Conservation (phyloP, 306 rosid genomes). For the Benincasa hispida region DNA sequence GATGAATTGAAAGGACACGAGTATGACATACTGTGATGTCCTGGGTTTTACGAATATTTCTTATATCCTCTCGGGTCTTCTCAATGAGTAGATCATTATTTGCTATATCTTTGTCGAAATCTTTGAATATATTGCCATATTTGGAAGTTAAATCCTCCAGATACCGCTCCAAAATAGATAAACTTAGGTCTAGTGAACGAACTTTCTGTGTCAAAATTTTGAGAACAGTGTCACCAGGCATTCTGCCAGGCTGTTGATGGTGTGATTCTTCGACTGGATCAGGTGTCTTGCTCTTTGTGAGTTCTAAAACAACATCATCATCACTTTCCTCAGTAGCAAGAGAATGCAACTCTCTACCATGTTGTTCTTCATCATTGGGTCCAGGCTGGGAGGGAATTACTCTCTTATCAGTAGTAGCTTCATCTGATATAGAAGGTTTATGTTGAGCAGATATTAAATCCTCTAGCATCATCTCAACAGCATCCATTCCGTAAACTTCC, state of each 20-base stretch:
- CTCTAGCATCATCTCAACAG: constrained; percentile 92
- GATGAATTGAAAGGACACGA: constrained; percentile 7
- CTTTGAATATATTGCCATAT: constrained; percentile 60
- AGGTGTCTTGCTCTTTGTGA: constrained; percentile 29
- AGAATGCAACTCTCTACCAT: constrained; percentile 21
- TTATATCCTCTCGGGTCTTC: constrained; percentile 50
- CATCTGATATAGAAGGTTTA: constrained; percentile 25
- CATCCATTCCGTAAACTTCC: constrained; percentile 88
- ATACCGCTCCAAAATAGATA: constrained; percentile 78
- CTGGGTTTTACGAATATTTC: constrained; percentile 41
- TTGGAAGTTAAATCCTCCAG: constrained; percentile 66
- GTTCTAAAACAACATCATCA: constrained; percentile 31
- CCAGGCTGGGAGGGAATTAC: constrained; percentile 22
- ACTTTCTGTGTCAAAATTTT: constrained; percentile 94
- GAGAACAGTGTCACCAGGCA: constrained; percentile 97
- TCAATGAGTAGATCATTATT: constrained; percentile 38
- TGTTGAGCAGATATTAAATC: constrained; percentile 63
- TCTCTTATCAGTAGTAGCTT: constrained; percentile 38
- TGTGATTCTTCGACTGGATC: constrained; percentile 62
- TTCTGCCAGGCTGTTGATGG: constrained; percentile 71
- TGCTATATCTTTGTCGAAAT: constrained; percentile 50
- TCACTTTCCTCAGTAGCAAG: constrained; percentile 25
- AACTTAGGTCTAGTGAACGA: constrained; percentile 61
- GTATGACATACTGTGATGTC: constrained; percentile 45
- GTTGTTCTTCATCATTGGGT: constrained; percentile 26